Evolutionary conservation across 371 early-diverging fungal genomes (phyloP).

Genomic region (Apophysomyces trapeziformis): DNA sequence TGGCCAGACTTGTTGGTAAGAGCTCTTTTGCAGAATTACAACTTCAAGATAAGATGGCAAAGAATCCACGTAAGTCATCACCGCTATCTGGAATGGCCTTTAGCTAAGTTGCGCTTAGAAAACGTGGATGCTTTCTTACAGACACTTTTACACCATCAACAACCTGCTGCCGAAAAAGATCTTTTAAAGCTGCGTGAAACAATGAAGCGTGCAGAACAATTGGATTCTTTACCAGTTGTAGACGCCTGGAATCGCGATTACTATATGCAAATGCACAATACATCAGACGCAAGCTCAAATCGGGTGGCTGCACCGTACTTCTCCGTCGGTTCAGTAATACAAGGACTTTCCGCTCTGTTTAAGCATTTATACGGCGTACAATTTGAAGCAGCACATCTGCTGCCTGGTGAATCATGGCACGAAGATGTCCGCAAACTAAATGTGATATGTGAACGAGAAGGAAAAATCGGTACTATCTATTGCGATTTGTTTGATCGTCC

Average conservation of each 20-base stretch:
- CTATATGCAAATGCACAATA: slow-evolving; percentile 60
- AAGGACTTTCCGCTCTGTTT: slow-evolving; percentile 84
- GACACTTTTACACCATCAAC: slow-evolving; percentile 62
- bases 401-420: slow-evolving; percentile 87
- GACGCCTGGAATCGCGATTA: slow-evolving; percentile 88
- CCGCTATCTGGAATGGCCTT: no score
- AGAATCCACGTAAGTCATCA: slow-evolving; percentile 68
- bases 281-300: slow-evolving; percentile 27
- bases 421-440: slow-evolving; percentile 85
- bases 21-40: slow-evolving; percentile 82
- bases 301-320: slow-evolving; percentile 64
- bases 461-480: slow-evolving; percentile 88
- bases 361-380: slow-evolving; percentile 84
- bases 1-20: slow-evolving; percentile 82
- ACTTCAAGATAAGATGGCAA: slow-evolving; percentile 93
- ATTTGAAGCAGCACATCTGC: slow-evolving; percentile 68
- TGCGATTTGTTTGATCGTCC: slow-evolving; percentile 85
- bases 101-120: slow-evolving; percentile 37
- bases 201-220: slow-evolving; percentile 36
- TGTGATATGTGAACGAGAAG: slow-evolving; percentile 84
- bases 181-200: slow-evolving; percentile 51
- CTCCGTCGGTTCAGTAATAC: slow-evolving; percentile 86
- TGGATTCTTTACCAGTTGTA: slow-evolving; percentile 34
- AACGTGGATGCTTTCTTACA: slow-evolving; percentile 86
- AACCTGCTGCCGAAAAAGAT: slow-evolving; percentile 56